Evolutionary conservation across 2,329 filamentous ascomycete species (phyloP), one percentile per base, ranked within the genome.

Genomic region (Aspergillus uvarum): DNA sequence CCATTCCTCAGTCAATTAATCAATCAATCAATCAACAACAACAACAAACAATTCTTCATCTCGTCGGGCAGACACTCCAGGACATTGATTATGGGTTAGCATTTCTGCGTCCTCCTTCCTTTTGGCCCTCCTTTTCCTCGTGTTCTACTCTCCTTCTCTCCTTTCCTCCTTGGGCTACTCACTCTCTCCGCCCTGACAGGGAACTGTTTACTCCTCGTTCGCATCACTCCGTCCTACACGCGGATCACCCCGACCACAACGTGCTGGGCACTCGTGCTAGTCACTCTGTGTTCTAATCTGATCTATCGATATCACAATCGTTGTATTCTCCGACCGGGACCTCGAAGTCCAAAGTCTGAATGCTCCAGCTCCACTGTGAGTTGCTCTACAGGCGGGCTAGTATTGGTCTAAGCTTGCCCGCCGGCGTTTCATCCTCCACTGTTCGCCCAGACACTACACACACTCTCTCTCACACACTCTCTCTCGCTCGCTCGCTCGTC

Each of bases 401-500:
- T 53, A 38, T 29, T 61, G 56, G 59, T 48, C 59, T 44, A 57
- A 59, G 52, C 58, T 35, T 56, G 59, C 59, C 56, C 59, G 54
- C 63, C 65, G 63, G 62, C 59, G 65, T 66, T 66, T 66, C 65
- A 66, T 56, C 59, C 51, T 49, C 52, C 62, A 57, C 42, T 38
- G 54, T 60, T 56, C 57, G 24, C 50, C 59, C 54, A 63, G 55
- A 54, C 48, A 51, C 52, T 47, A 48, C 21, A 22, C 21, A 22
- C 21, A 22, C 2, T 22, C n/a, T n/a, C n/a, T n/a, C n/a, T n/a
- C n/a, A 22, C 22, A 22, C 22, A 22, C 22, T 22, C 21, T 22
- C 21, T 22, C 12, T 11, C 7, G 1, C 32, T 35, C 32, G 2
- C 14, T 35, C 32, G 1, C 10, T 12, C 32, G 11, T 10, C 3